Evolutionary conservation across 2,329 filamentous ascomycete genomes (phyloP).

Genomic region (Catunica adiposa): DNA sequence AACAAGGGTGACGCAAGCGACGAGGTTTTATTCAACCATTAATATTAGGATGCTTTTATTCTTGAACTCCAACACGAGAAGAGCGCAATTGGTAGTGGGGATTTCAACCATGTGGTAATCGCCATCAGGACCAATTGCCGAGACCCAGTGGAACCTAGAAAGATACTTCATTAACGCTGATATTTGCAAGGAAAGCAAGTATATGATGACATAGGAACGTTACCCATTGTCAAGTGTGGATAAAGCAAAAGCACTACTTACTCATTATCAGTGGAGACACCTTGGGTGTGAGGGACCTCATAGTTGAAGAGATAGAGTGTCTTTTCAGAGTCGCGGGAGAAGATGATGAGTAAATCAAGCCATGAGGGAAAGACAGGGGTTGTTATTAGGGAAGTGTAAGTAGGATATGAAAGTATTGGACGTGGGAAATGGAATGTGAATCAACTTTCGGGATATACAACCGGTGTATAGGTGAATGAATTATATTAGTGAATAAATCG

Average conservation of each 20-base stretch:
- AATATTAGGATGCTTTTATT: not conserved
- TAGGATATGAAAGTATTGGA: not conserved
- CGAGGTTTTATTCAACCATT: conserved; percentile 8
- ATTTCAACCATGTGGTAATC: conserved; percentile 8
- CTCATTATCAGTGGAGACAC: not conserved
- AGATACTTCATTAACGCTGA: not conserved
- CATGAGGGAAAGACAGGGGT: not conserved
- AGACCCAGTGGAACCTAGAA: conserved; percentile 6
- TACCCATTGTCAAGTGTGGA: too few species aligned
- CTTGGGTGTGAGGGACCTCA: not conserved
- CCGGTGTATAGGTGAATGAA: conserved; percentile 1
- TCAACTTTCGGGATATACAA: not conserved
- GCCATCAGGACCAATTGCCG: conserved; percentile 6
- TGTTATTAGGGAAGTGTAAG: not conserved
- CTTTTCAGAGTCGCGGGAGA: conserved; percentile 3
- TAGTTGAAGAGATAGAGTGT: conserved; percentile 10
- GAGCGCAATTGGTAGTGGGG: not conserved
- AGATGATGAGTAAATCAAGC: conserved; percentile 9
- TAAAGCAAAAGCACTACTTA: not conserved
- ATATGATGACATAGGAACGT: too few species aligned
- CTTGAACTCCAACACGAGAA: conserved; percentile 1
- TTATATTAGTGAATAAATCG: not conserved
- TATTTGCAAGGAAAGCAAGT: not conserved
- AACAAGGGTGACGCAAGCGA: conserved; percentile 9
- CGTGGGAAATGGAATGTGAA: not conserved